A percentile compares a stretch with the other conserved stretches of the same genome.
phyloP scores from a whole-genome alignment of 495 filamentous ascomycete genomes.

The Cryomyces minteri region DNA sequence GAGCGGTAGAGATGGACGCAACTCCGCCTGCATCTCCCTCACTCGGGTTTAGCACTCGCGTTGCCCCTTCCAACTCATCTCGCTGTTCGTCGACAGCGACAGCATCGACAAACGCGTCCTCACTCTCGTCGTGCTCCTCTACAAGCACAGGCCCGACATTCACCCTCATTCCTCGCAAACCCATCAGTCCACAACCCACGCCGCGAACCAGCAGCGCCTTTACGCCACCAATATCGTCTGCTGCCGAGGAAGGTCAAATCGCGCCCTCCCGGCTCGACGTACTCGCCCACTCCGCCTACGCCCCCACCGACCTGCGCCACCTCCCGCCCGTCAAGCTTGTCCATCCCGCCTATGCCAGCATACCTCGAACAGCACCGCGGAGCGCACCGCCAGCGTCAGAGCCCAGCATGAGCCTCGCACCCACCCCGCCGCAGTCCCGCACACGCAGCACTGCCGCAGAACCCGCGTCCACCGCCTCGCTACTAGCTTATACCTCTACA shows the following conservation, averaged over 20 bases:
- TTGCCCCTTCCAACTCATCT: slow-evolving; percentile 2
- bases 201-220: background rate
- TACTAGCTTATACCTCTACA: too few species aligned
- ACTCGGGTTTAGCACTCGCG: background rate
- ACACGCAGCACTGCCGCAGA: too few species aligned
- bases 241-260: too few species aligned
- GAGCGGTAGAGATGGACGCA: background rate
- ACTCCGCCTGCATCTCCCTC: background rate
- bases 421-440: too few species aligned
- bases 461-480: too few species aligned
- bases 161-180: background rate
- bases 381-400: too few species aligned
- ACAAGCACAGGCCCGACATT: background rate
- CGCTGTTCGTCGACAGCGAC: background rate
- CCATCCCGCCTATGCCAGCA: background rate
- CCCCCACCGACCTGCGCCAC: background rate
- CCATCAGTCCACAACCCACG: background rate
- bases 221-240: too few species aligned
- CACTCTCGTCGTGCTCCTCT: background rate
- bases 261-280: too few species aligned
- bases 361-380: background rate
- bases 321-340: slow-evolving; percentile 1
- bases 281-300: background rate
- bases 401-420: too few species aligned
- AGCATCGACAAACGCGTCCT: background rate